Evolutionary conservation across 2,329 filamentous ascomycete species (phyloP), one percentile per base, ranked within the genome.

Genomic region (Byssothecium circinans): DNA sequence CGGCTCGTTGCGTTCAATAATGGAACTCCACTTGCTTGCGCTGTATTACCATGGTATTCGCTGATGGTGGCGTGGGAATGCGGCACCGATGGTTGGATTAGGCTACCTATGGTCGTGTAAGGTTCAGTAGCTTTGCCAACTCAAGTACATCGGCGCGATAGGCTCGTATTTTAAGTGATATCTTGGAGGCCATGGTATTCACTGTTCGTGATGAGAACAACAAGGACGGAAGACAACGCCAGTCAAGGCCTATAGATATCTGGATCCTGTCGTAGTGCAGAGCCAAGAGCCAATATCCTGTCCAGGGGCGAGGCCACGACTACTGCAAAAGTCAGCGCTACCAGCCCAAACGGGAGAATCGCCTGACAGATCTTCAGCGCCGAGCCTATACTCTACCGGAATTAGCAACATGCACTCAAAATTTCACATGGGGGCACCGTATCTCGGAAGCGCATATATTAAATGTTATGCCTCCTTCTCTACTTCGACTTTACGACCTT

Each of bases 341-440:
- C 44, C 22, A 37, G 35, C 49, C 45, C 22, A 38, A 47, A 34
- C 36, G 36, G 47, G 44, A 18, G 15, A 18, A 10, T 20, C 29
- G 37, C 25, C 30, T 37, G 32, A 45, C 43, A 38, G 41, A 50
- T 50, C 43, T 18, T 37, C 43, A n/a, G n/a, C n/a, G 41, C 43
- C 43, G 29, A 36, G 43, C 35, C 30, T 46, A 32, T 34, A 22
- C 20, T 32, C 33, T 23, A 14, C 49, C 44, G 41, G 35, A 43
- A 51, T 44, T 47, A 51, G 49, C 23, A 27, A 8, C 23, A 25
- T 25, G 23, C 23, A 34, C 30, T 18, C 36, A 34, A 25, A 33
- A 18, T 10, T 11, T 30, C 18, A 18, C 42, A 45, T 39, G 34
- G 23, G 14, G 34, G 34, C 42, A 27, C 36, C 39, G 18, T 34